phyloP scores from a whole-genome alignment of 495 filamentous ascomycete genomes.

The Penicillium chermesinum region DNA sequence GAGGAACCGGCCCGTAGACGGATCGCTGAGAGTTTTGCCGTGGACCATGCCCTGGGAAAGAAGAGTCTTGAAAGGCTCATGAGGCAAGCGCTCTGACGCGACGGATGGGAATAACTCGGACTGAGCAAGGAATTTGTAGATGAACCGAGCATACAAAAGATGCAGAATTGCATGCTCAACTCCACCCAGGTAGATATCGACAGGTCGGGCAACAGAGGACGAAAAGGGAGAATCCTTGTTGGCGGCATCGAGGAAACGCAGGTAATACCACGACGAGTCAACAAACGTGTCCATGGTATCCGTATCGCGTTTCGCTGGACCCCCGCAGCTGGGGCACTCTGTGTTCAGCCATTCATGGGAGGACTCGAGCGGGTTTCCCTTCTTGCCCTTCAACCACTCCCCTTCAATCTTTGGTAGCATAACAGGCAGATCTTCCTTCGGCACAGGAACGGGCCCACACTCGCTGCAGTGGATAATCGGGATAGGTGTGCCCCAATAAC shows the following conservation, averaged over 20 bases:
- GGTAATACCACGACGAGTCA: constrained; percentile 88
- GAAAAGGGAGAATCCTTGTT: constrained; percentile 60
- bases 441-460: constrained; percentile 78
- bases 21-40: constrained; percentile 75
- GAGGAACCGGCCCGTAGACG: constrained; percentile 68
- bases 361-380: constrained; percentile 71
- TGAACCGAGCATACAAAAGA: constrained; percentile 85
- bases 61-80: constrained; percentile 74
- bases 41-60: constrained; percentile 92
- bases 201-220: constrained; percentile 56
- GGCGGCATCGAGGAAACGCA: constrained; percentile 67
- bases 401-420: constrained; percentile 63
- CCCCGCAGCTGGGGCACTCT: constrained; percentile 65
- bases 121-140: constrained; percentile 75
- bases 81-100: constrained; percentile 21
- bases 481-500: constrained; percentile 89
- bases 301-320: constrained; percentile 72
- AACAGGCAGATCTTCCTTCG: constrained; percentile 69
- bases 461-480: constrained; percentile 77
- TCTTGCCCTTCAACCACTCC: constrained; percentile 62
- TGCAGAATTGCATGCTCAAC: constrained; percentile 89
- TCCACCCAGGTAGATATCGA: constrained; percentile 82
- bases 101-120: constrained; percentile 50
- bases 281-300: constrained; percentile 97
- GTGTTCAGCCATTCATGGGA: constrained; percentile 70